phyloP scores from a whole-genome alignment of 805 yeast genomes.

The Metschnikowia orientalis region DNA sequence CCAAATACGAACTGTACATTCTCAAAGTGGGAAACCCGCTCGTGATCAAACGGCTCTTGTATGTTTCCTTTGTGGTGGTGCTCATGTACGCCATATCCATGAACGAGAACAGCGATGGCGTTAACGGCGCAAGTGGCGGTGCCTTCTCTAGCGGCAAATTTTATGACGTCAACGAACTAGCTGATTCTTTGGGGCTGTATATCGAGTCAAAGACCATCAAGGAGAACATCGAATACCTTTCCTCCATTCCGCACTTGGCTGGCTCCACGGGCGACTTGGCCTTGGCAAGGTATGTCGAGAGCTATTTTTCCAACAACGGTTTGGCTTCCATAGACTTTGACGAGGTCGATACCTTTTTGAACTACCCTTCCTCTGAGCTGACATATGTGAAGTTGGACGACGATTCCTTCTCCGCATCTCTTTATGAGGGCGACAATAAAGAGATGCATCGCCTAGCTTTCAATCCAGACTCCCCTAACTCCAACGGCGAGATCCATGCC shows the following conservation, averaged over 20 bases:
- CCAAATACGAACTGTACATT: constrained; percentile 53
- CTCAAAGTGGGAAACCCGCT: constrained; percentile 79
- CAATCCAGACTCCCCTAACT: constrained; percentile 58
- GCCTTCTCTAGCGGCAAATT: constrained; percentile 52
- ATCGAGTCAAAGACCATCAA: constrained; percentile 57
- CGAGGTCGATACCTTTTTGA: constrained; percentile 52
- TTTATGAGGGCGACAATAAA: constrained; percentile 30
- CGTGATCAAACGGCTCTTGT: constrained; percentile 70
- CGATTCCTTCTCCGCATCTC: constrained; percentile 35
- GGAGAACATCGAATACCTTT: constrained; percentile 63
- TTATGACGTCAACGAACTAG: constrained; percentile 53
- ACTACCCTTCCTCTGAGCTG: constrained; percentile 50
- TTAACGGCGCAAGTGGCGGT: constrained; percentile 38
- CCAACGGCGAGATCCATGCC: constrained; percentile 52
- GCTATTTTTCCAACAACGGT: constrained; percentile 55
- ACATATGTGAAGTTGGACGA: constrained; percentile 30
- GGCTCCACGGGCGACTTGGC: constrained; percentile 86
- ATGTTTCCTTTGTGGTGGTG: constrained; percentile 60
- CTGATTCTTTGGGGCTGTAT: constrained; percentile 43
- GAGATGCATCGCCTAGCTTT: constrained; percentile 46
- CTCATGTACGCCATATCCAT: constrained; percentile 55
- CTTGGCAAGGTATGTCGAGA: constrained; percentile 60
- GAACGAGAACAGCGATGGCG: constrained; percentile 45
- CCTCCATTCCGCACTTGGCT: constrained; percentile 79
- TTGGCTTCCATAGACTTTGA: constrained; percentile 47